These are phyloP conservation scores for Aspergillus ellipticus DNA, from an alignment of 495 filamentous ascomycete genomes.

Conservation along the genomic window DNA sequence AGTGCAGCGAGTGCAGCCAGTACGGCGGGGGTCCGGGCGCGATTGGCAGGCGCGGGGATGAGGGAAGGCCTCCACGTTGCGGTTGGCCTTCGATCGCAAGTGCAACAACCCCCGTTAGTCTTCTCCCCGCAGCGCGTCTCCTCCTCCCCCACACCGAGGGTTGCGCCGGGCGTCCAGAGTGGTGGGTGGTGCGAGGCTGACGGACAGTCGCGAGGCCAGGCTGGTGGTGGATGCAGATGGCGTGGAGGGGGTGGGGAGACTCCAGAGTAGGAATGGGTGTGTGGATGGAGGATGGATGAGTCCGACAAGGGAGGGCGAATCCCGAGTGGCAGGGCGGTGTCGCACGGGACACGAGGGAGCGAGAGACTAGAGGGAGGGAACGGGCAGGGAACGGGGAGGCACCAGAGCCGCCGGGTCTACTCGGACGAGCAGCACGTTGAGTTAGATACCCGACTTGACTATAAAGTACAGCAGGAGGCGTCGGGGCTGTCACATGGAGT, in stretches of 20 bases:
- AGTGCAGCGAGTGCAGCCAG: no score
- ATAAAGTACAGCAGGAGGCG: background rate
- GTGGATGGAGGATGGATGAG: background rate
- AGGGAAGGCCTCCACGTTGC: background rate
- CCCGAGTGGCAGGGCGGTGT: no score
- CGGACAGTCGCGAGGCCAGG: background rate
- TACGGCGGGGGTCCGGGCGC: no score
- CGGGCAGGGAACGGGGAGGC: background rate
- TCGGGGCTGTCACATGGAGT: slow-evolving; percentile 3
- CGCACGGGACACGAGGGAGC: background rate
- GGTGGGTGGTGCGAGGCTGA: background rate
- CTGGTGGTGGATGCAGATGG: no score
- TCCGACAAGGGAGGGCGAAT: background rate
- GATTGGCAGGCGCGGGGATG: background rate
- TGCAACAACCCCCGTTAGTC: no score
- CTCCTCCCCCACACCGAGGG: slow-evolving; percentile 4
- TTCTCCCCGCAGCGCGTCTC: background rate
- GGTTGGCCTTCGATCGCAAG: background rate
- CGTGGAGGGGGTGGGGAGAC: no score
- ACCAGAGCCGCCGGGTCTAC: no score
- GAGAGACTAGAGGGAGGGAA: background rate
- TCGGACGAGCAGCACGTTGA: no score
- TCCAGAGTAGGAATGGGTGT: background rate
- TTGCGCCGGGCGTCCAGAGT: no score
- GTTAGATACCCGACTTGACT: no score